Conservation (phyloP, 495 filamentous ascomycete species). For the Hypoxylon intermedium region DNA sequence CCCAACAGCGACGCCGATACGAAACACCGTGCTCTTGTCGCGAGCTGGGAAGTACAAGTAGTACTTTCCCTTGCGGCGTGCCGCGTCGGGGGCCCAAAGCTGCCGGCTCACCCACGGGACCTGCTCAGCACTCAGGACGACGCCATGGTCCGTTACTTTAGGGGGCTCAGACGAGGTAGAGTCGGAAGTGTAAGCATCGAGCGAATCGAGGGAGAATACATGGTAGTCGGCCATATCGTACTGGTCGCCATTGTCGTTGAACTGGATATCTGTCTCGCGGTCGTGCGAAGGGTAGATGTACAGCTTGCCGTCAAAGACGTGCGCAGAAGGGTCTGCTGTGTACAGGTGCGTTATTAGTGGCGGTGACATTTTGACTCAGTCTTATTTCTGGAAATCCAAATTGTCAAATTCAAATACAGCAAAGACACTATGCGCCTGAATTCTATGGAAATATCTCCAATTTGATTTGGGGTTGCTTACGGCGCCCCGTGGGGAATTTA, state of each 20-base stretch:
- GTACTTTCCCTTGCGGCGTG: slow-evolving; percentile 65
- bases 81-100: slow-evolving; percentile 71
- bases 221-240: slow-evolving; percentile 81
- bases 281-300: slow-evolving; percentile 75
- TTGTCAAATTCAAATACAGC: background rate
- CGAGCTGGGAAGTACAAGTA: slow-evolving; percentile 71
- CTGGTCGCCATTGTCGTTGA: slow-evolving; percentile 83
- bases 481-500: slow-evolving; percentile 13
- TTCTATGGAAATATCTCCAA: background rate
- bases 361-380: slow-evolving; percentile 49
- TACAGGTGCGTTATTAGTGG: slow-evolving; percentile 71
- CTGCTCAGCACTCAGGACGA: slow-evolving; percentile 59
- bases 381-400: background rate
- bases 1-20: slow-evolving; percentile 67
- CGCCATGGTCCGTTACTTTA: slow-evolving; percentile 65
- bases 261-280: slow-evolving; percentile 64
- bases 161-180: slow-evolving; percentile 26
- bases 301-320: slow-evolving; percentile 66
- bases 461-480: background rate
- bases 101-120: slow-evolving; percentile 70
- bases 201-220: slow-evolving; percentile 63
- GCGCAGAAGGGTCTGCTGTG: slow-evolving; percentile 73
- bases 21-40: slow-evolving; percentile 65
- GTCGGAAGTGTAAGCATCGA: slow-evolving; percentile 22
- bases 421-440: no score